phyloP scores from a whole-genome alignment of 805 yeast species.

The Metschnikowia lochheadii region DNA sequence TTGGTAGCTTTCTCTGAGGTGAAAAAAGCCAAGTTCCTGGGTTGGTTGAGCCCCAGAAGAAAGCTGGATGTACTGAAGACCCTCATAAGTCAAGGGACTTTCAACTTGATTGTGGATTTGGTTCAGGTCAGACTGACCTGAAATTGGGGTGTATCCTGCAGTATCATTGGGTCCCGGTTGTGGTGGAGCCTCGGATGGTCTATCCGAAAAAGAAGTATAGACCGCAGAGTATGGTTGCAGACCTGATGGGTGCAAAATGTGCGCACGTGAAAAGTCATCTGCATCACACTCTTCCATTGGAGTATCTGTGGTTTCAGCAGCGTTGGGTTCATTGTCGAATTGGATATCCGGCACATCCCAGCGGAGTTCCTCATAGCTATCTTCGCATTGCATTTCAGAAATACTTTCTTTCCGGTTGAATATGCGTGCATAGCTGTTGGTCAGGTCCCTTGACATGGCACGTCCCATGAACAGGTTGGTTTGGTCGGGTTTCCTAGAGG shows the following conservation, averaged over 20 bases:
- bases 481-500: not conserved
- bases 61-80: not conserved
- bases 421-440: too few species aligned
- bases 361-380: not conserved
- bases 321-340: not conserved
- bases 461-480: not conserved
- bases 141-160: not conserved
- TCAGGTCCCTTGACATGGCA: not conserved
- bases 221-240: not conserved
- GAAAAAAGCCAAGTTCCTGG: not conserved
- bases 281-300: conserved; percentile 1
- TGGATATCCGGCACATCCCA: not conserved
- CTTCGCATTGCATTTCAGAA: not conserved
- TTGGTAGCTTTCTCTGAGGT: too few species aligned
- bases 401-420: not conserved
- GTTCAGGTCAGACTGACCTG: not conserved
- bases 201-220: not conserved
- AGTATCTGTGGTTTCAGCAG: not conserved
- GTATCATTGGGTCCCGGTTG: too few species aligned
- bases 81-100: too few species aligned
- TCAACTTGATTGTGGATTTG: too few species aligned
- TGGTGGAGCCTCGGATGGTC: not conserved
- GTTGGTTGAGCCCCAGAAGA: not conserved
- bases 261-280: not conserved
- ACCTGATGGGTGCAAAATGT: not conserved